These are phyloP conservation scores for Solanum chiquidenum DNA, from an alignment of 257 asterid species.

Conservation along the genomic window DNA sequence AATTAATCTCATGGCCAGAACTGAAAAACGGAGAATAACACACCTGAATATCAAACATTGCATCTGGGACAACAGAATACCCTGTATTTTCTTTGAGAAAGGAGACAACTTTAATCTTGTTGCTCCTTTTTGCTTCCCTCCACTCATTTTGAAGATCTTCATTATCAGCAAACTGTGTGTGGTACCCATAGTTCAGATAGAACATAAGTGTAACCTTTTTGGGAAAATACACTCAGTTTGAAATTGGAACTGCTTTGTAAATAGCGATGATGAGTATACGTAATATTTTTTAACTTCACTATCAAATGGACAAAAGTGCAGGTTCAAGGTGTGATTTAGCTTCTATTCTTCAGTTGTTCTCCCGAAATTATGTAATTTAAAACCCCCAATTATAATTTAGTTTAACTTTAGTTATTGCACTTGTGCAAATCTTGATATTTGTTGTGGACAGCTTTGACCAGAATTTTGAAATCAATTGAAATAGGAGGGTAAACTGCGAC, in stretches of 20 bases:
- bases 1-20: neutral
- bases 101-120: conserved; percentile 55
- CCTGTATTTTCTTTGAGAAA: conserved; percentile 72
- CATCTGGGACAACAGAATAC: conserved; percentile 64
- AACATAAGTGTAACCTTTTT: neutral
- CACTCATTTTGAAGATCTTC: conserved; percentile 73
- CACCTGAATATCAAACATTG: conserved; percentile 88
- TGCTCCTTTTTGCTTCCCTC: conserved; percentile 64
- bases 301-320: neutral
- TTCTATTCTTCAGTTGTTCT: neutral
- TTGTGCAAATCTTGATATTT: neutral
- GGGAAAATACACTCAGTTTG: neutral
- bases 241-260: neutral
- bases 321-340: neutral
- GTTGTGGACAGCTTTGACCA: neutral
- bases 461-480: no score
- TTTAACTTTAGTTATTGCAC: neutral
- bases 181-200: conserved; percentile 14
- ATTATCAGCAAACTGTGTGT: conserved; percentile 59
- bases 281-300: neutral
- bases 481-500: no score
- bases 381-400: neutral
- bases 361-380: neutral
- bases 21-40: conserved; percentile 8
- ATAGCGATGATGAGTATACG: neutral